Base-by-base conservation (phyloP, 202 grass and related monocot species). In the Schoenoplectus tabernaemontani region DNA sequence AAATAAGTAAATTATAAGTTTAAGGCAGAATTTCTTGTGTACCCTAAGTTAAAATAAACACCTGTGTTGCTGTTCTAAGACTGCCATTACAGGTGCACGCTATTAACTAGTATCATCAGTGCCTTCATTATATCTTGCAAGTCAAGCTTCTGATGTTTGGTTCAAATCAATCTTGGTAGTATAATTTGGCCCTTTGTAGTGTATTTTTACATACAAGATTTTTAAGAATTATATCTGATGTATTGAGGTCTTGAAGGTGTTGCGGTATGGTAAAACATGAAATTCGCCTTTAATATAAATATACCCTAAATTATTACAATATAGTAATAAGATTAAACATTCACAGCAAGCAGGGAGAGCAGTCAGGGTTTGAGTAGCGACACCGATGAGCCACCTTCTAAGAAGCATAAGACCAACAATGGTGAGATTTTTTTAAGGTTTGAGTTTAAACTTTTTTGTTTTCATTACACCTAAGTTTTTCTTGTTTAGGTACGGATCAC, bases 261-360 rank as follows among this genome's bases (percentile, higher is more conserved):
- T 9, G 41, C 20, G 30, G 63, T 41, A 41, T 4, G 39, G 41
- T 70, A 47, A 28, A 20, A 70, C 39, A 70, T 47, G 71, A 56
- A 76, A 20, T 34, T 30, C 9, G 13, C 15, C 23, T 51, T 51
- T 73, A 48, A 72, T 56, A 56, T 76, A 34, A 76, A 37, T 56
- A 28, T 10, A 56, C 15, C 17, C 17, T 76, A 19, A 37, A 53
- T 56, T 54, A 54, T 56, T 37, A 56, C 87, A 80, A 75, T 74
- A 88, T 85, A 83, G 84, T 97, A 81, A 89, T 90, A 80, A 90
- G 57, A 83, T 82, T 84, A 86, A 95, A 78, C 83, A 86, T 93
- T 99, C 88, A 90, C 88, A 99, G 96, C 83, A 87, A 88, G 90
- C 92, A 96, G 85, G 88, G 88, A 88, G 90, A 84, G 82, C 83